These are phyloP conservation scores for Zymoseptoria passerinii DNA, from an alignment of 2,329 filamentous ascomycete species.

Conservation along the genomic window DNA sequence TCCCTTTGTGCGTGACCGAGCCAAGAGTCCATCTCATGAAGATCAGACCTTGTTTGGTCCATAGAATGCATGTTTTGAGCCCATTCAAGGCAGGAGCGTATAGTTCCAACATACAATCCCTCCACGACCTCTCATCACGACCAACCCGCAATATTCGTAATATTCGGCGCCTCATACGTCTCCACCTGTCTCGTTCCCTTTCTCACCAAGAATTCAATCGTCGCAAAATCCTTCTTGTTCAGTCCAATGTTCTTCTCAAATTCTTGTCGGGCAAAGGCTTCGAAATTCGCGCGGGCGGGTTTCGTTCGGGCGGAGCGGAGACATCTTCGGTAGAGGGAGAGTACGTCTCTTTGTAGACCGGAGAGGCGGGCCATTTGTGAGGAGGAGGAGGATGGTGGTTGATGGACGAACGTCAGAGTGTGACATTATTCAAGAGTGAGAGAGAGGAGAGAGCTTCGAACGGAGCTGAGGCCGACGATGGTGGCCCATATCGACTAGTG, in stretches of 20 bases:
- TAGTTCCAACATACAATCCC: background rate
- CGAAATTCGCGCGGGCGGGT: conserved; percentile 30
- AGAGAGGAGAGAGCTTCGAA: background rate
- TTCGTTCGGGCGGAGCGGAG: conserved; percentile 75
- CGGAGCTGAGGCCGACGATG: background rate
- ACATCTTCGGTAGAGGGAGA: conserved; percentile 78
- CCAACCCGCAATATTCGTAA: conserved; percentile 57
- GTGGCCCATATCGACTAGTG: too few relatives aligned
- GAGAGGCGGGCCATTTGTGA: conserved; percentile 50
- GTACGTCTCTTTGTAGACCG: conserved; percentile 82
- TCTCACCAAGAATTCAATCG: conserved; percentile 76
- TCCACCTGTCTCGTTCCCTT: conserved; percentile 77
- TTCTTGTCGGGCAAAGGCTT: conserved; percentile 43
- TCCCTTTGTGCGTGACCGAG: background rate
- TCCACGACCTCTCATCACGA: background rate
- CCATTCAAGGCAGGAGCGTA: background rate
- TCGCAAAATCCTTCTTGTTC: conserved; percentile 76
- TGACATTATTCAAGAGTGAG: background rate
- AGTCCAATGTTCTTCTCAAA: conserved; percentile 63
- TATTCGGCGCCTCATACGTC: conserved; percentile 68
- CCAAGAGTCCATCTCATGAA: background rate
- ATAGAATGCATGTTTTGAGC: background rate
- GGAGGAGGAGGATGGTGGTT: background rate
- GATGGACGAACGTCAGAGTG: background rate
- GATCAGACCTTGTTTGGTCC: too few relatives aligned